A percentile compares a stretch with the other conserved stretches of the same genome.
Evolutionary conservation across 345 rosid species (phyloP).

Genomic region (Populus nigra): DNA sequence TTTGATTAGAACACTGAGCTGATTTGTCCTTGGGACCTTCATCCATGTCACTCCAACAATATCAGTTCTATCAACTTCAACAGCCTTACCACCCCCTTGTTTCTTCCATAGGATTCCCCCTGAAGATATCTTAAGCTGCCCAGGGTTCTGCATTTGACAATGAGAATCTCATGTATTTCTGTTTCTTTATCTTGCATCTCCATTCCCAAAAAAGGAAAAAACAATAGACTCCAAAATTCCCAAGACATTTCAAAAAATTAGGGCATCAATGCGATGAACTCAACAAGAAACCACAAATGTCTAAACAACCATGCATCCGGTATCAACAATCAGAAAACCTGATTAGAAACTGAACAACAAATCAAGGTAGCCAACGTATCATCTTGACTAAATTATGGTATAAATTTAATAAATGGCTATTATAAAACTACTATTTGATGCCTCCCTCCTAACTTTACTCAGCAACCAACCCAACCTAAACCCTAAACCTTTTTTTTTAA

Average conservation of each 20-base stretch:
- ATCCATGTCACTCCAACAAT: conserved; percentile 73
- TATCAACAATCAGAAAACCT: background rate
- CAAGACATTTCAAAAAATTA: background rate
- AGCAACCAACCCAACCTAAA: background rate
- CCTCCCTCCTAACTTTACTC: background rate
- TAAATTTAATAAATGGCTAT: background rate
- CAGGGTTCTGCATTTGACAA: conserved; percentile 63
- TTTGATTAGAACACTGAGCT: conserved; percentile 68
- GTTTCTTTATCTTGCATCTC: background rate
- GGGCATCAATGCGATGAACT: background rate
- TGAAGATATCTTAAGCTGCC: conserved; percentile 66
- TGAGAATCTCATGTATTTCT: background rate
- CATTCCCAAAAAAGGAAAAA: background rate
- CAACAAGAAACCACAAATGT: background rate
- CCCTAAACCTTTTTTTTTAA: background rate
- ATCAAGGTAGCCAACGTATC: background rate
- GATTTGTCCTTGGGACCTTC: conserved; percentile 84
- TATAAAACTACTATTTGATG: background rate
- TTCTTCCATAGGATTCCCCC: conserved; percentile 95
- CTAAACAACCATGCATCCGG: background rate
- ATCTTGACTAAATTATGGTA: background rate
- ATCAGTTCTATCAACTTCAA: conserved; percentile 85
- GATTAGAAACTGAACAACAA: background rate
- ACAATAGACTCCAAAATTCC: background rate
- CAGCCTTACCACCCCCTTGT: conserved; percentile 95